phyloP scores from a whole-genome alignment of 2,329 filamentous ascomycete genomes.

The Talaromyces piceae region DNA sequence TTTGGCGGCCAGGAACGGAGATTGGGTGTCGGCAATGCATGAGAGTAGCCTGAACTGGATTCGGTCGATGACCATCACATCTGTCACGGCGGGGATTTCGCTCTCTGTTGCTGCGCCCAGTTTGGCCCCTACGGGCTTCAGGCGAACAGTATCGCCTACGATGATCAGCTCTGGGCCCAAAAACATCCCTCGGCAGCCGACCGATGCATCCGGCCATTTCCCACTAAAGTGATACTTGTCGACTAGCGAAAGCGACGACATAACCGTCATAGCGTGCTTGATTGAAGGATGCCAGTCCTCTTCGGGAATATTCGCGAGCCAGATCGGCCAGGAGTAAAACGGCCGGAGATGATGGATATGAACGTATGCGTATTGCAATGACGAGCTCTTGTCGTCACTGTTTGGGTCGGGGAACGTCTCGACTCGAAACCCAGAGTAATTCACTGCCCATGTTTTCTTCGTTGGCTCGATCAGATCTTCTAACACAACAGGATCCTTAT shows the following conservation, averaged over 20 bases:
- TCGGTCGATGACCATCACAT: slow-evolving; percentile 48
- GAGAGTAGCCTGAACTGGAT: slow-evolving; percentile 46
- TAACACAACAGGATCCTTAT: slow-evolving; percentile 32
- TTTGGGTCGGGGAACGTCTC: slow-evolving; percentile 50
- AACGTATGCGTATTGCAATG: slow-evolving; percentile 50
- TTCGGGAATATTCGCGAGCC: slow-evolving; percentile 35
- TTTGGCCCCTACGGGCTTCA: slow-evolving; percentile 30
- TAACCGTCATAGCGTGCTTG: slow-evolving; percentile 45
- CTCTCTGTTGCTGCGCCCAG: slow-evolving; percentile 12
- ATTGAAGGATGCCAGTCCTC: slow-evolving; percentile 47
- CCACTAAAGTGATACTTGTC: slow-evolving; percentile 48
- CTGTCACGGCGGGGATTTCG: slow-evolving; percentile 30
- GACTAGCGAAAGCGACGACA: slow-evolving; percentile 47
- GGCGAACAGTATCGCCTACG: slow-evolving; percentile 48
- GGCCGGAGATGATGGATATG: slow-evolving; percentile 48
- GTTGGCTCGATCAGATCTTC: slow-evolving; percentile 41
- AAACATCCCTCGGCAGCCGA: slow-evolving; percentile 49
- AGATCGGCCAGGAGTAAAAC: slow-evolving; percentile 47
- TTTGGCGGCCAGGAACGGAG: slow-evolving; percentile 39
- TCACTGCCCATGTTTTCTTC: slow-evolving; percentile 36
- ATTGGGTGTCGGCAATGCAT: slow-evolving; percentile 42
- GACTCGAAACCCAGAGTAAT: slow-evolving; percentile 49
- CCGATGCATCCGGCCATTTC: slow-evolving; percentile 45
- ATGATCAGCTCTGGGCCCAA: slow-evolving; percentile 50
- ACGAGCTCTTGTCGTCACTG: slow-evolving; percentile 43